Evolutionary conservation across 208 protist species (phyloP), one percentile per base, ranked within the genome.

Genomic region (Strigomonas oncopelti): DNA sequence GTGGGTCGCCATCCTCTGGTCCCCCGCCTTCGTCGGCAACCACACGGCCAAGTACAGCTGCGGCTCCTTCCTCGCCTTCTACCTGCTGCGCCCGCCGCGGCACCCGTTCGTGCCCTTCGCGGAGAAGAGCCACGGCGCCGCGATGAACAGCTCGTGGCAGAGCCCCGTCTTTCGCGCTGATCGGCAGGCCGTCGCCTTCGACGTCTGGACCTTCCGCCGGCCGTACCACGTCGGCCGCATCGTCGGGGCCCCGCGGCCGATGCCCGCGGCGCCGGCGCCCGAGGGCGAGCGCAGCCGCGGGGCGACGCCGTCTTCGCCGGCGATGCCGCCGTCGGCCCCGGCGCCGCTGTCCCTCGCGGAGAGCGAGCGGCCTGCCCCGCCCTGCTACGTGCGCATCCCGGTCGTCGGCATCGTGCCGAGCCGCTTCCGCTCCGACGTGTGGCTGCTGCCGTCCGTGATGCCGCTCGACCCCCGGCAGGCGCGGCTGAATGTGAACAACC

Each of bases 1-100:
- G 58, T 95, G 90, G 87, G 70, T 95, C 38, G 85, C 85, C n/a
- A 69, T 95, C 22, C 75, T 95, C 65, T 93, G 87, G 87, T 84
- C 90, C 68, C 90, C 90, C 8, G 85, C 91, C 31, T 95, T 87
- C 77, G 84, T 80, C 72, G 82, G 85, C 59, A 74, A 75, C 28
- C 90, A 95, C 68, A 77, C 78, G 9, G 78, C 85, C 13, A 92
- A 95, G 75, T 69, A 92, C 76, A 91, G 80, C 73, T 90, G 85
- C 70, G 90, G 90, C 38, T 80, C 79, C 57, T 95, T 95, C 67
- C 78, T 95, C 52, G 85, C 81, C 53, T 95, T 81, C 66, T 95
- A 95, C 73, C 75, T 92, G 25, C 69, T 92, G 25, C 90, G 87
- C 13, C 74, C 90, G 11, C 87, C 90, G 52, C 80, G 81, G 0